phyloP scores from a whole-genome alignment of 2,329 filamentous ascomycete species.

The Pseudogymnoascus pannorum region DNA sequence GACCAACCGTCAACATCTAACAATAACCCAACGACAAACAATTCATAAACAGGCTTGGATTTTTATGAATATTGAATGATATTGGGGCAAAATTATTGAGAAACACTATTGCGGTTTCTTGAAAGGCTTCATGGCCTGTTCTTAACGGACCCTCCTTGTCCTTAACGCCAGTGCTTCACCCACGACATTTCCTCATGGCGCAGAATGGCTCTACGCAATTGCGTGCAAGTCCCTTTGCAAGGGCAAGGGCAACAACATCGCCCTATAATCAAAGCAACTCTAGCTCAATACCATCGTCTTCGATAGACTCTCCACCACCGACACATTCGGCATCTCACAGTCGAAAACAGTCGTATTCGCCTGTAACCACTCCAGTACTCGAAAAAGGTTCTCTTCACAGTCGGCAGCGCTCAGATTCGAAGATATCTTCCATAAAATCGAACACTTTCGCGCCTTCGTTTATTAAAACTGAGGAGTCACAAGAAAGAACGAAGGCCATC shows the following conservation, averaged over 20 bases:
- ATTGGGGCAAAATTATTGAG: background rate
- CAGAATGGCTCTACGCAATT: slow-evolving; percentile 56
- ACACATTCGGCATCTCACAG: slow-evolving; percentile 42
- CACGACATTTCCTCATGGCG: slow-evolving; percentile 20
- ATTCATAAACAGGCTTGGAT: background rate
- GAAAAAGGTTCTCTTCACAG: slow-evolving; percentile 19
- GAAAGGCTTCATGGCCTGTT: slow-evolving; percentile 4
- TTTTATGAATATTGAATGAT: background rate
- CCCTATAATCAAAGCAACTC: slow-evolving; percentile 49
- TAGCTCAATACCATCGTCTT: slow-evolving; percentile 63
- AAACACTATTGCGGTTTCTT: background rate
- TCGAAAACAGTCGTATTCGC: slow-evolving; percentile 62
- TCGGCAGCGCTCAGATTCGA: slow-evolving; percentile 53
- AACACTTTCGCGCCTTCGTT: slow-evolving; percentile 94
- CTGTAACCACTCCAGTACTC: slow-evolving; percentile 38
- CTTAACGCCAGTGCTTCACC: background rate
- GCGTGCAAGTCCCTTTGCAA: slow-evolving; percentile 73
- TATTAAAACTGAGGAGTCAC: slow-evolving; percentile 79
- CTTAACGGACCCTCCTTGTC: background rate
- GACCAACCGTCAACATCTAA: slow-evolving; percentile 2
- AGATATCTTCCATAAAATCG: slow-evolving; percentile 54
- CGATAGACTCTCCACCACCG: slow-evolving; percentile 29
- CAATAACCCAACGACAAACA: slow-evolving; percentile 1
- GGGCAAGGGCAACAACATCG: slow-evolving; percentile 61
- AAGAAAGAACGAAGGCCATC: slow-evolving; percentile 45